A percentile compares a stretch with the other conserved stretches of the same genome.
Evolutionary conservation across 257 asterid species (phyloP).

Genomic region (Przewalskia tangutica): DNA sequence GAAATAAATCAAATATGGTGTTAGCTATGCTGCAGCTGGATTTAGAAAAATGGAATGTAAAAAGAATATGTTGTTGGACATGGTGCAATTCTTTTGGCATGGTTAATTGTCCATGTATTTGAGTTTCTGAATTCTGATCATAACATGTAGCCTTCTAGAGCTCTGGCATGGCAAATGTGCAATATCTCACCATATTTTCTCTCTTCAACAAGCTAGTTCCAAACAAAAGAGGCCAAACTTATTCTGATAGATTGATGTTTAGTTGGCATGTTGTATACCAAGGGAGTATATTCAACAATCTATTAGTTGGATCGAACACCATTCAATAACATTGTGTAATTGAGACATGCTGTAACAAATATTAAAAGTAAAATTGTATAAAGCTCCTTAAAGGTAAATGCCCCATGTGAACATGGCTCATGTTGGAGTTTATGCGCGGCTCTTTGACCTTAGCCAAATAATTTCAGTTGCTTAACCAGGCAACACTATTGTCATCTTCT

Average conservation of each 20-base stretch:
- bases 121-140: not conserved
- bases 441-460: not conserved
- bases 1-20: not conserved
- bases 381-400: not conserved
- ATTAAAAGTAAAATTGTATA: not conserved
- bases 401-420: not conserved
- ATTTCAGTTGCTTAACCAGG: not conserved
- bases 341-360: not conserved
- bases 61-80: not conserved
- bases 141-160: not conserved
- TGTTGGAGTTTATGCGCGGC: not conserved
- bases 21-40: not conserved
- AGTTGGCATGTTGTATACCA: not conserved
- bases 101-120: not conserved
- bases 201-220: not conserved
- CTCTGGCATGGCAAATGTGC: not conserved
- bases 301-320: not conserved
- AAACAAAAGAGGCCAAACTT: not conserved
- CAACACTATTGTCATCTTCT: not conserved
- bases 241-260: not conserved
- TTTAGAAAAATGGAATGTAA: not conserved
- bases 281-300: not conserved
- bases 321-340: not conserved
- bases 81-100: not conserved
- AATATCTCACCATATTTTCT: not conserved